A percentile compares a stretch with the other conserved stretches of the same genome.
Evolutionary conservation across 2,329 filamentous ascomycete species (phyloP).

Genomic region (Microcyclospora tardicrescens): DNA sequence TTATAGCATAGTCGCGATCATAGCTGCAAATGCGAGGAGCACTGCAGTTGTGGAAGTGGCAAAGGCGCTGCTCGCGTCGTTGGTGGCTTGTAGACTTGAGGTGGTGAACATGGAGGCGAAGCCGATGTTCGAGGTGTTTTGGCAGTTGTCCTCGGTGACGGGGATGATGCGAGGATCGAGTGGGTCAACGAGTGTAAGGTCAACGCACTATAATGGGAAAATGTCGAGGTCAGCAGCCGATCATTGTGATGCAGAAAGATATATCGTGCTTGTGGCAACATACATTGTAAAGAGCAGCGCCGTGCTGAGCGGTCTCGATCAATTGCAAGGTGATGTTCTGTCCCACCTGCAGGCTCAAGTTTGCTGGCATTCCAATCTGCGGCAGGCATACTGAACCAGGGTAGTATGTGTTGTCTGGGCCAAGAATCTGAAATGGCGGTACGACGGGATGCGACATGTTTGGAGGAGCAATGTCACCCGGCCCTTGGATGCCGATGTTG

Average conservation of each 20-base stretch:
- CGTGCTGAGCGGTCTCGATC: conserved; percentile 71
- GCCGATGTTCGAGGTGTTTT: conserved; percentile 65
- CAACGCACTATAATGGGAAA: conserved; percentile 67
- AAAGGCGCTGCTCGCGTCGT: too few relatives aligned
- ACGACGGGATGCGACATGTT: conserved; percentile 86
- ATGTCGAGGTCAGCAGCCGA: too few relatives aligned
- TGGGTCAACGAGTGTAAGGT: conserved; percentile 80
- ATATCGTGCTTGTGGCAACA: conserved; percentile 22
- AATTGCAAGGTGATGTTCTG: conserved; percentile 85
- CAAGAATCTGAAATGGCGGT: conserved; percentile 66
- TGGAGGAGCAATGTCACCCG: conserved; percentile 41
- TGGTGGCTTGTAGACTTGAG: conserved; percentile 18
- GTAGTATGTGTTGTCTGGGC: conserved; percentile 72
- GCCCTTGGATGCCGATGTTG: conserved; percentile 63
- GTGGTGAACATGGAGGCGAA: conserved; percentile 65
- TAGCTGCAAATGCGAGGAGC: too few relatives aligned
- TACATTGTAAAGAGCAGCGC: conserved; percentile 71
- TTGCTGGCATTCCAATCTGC: conserved; percentile 69
- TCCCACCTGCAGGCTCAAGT: conserved; percentile 59
- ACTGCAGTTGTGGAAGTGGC: too few relatives aligned
- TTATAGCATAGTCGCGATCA: too few relatives aligned
- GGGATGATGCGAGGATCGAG: conserved; percentile 59
- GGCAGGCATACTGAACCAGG: conserved; percentile 72
- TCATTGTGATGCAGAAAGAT: not conserved
- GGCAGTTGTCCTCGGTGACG: conserved; percentile 75